phyloP scores from a whole-genome alignment of 1,284 basidiomycete genomes.

The Sanguinoderma infundibulare region DNA sequence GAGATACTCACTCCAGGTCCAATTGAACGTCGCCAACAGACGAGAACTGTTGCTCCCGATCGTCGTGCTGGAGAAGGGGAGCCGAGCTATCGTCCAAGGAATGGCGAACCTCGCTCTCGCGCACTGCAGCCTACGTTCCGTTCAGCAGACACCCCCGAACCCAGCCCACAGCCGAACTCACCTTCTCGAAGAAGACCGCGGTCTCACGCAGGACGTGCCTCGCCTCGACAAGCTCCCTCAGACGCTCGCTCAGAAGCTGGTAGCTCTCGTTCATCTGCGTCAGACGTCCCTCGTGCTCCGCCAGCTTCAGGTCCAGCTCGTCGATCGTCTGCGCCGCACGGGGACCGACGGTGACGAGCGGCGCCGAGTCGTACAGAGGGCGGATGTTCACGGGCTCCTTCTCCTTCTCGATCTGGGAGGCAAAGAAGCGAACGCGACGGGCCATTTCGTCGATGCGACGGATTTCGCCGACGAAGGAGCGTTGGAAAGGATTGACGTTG shows the following conservation, averaged over 20 bases:
- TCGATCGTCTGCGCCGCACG: constrained; percentile 93
- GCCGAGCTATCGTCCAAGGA: constrained; percentile 95
- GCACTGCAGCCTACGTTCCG: constrained; percentile 71
- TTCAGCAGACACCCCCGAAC: neutral
- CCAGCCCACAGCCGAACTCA: constrained; percentile 36
- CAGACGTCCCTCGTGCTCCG: constrained; percentile 88
- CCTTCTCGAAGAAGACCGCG: constrained; percentile 94
- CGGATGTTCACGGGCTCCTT: constrained; percentile 83
- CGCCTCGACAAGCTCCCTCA: constrained; percentile 91
- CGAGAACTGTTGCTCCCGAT: constrained; percentile 74
- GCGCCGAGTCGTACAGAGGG: constrained; percentile 81
- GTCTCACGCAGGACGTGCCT: constrained; percentile 94
- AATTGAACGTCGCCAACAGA: constrained; percentile 58
- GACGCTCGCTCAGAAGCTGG: constrained; percentile 86
- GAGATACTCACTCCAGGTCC: constrained; percentile 79
- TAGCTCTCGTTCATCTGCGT: constrained; percentile 95
- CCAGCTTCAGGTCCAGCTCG: constrained; percentile 88
- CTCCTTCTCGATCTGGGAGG: constrained; percentile 86
- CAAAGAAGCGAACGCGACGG: constrained; percentile 91
- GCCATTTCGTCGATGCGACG: constrained; percentile 96
- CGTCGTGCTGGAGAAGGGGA: constrained; percentile 91
- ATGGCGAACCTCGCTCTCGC: constrained; percentile 79
- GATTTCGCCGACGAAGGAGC: constrained; percentile 96
- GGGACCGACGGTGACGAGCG: constrained; percentile 85
- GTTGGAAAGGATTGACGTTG: constrained; percentile 96